These are phyloP conservation scores for Cicer chorassanicum DNA, from an alignment of 306 rosid genomes.

Conservation along the genomic window DNA sequence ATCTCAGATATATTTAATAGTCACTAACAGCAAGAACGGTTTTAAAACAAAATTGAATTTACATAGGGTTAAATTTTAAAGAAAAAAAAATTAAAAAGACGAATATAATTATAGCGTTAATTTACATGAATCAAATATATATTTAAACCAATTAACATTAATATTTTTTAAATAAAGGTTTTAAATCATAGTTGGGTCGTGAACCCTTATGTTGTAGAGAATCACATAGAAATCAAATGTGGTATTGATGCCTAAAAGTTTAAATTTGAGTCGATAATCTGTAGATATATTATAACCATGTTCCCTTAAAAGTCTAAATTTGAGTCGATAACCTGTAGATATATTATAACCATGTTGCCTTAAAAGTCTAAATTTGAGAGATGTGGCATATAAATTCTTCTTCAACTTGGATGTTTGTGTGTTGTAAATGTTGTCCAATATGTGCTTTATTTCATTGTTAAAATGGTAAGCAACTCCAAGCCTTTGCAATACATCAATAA, in stretches of 20 bases:
- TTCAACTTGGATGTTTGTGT: not conserved
- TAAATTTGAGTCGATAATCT: not conserved
- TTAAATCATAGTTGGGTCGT: too few relatives aligned
- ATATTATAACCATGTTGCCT: constrained; percentile 16
- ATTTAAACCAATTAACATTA: too few relatives aligned
- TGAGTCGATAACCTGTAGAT: not conserved
- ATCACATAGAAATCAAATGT: too few relatives aligned
- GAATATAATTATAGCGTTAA: too few relatives aligned
- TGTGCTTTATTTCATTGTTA: not conserved
- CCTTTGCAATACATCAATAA: constrained; percentile 28
- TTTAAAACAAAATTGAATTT: too few relatives aligned
- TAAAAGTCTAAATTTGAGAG: constrained; percentile 6
- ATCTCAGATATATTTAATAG: too few relatives aligned
- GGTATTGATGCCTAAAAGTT: too few relatives aligned
- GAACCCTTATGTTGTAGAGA: too few relatives aligned
- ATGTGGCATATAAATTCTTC: not conserved
- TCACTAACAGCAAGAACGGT: rapidly evolving
- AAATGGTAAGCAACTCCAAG: constrained; percentile 24
- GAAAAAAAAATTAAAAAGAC: too few relatives aligned
- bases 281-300: constrained; percentile 11
- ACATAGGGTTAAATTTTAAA: too few relatives aligned
- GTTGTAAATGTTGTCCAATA: constrained; percentile 20
- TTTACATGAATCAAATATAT: too few relatives aligned
- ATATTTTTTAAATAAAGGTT: too few relatives aligned
- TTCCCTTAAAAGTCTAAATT: not conserved